Evolutionary conservation across 805 yeast species (phyloP), one percentile per base, ranked within the genome.

Genomic region (Torulaspora gathmanii): DNA sequence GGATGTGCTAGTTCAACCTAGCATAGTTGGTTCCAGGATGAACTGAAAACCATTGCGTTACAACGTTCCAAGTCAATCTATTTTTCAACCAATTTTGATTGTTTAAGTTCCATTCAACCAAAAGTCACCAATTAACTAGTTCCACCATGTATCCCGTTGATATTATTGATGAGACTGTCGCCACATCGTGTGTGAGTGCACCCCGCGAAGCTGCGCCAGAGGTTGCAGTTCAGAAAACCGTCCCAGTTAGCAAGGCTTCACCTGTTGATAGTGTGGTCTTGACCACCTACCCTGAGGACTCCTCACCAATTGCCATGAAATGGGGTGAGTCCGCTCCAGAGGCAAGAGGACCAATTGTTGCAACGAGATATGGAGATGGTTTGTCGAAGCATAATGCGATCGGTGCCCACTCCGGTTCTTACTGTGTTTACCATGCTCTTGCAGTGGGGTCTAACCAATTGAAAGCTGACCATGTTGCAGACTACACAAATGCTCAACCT

Each of bases 321-420:
- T 80, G 86, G 84, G 81, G 79, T 22, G 72, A 71, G 25, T 49
- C 69, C 1, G 75, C 75, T 38, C 70, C 80, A 9, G 46, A 52
- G 25, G 62, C 54, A 5, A 72, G 86, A 56, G 83, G 83, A 11
- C 83, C 86, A 7, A 63, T 80, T 36, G 78, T 78, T 15, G 78
- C 75, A 16, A 71, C 82, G 3, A 74, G 81, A 58, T 60, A 64
- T 46, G 70, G 69, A 26, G 67, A 71, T 31, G 79, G 83, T 30
- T 57, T 78, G 42, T 46, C 65, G 37, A 74, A 73, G 53, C 81
- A 82, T 58, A 80, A 80, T 55, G 73, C 83, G 33, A 76, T 80
- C 50, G 86, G 86, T 42, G 81, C 83, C 10, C 82, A 78, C 54
- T 68, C 82, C 10, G 85, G 85, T 27, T 76, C 83, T 10, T 80